Percentiles rank a stretch among this genome's conserved stretches.
These are phyloP conservation scores for Naganishia sp. DNA, from an alignment of 1,284 basidiomycete genomes.

Conservation along the genomic window DNA sequence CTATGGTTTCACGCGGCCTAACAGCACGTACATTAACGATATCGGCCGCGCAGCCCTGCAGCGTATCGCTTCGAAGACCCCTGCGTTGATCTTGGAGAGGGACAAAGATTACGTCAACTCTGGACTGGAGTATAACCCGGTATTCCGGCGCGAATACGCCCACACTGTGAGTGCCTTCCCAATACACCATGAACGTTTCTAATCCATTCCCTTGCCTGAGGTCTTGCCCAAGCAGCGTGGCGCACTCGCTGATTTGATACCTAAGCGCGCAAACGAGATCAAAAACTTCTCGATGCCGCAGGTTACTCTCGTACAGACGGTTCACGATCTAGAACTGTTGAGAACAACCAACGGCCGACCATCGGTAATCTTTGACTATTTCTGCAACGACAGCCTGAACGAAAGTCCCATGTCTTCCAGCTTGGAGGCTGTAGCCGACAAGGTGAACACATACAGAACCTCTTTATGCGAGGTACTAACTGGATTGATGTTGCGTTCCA, in stretches of 20 bases:
- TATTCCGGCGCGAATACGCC: conserved; percentile 84
- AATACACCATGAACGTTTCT: neutral
- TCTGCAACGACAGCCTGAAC: conserved; percentile 84
- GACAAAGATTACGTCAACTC: conserved; percentile 82
- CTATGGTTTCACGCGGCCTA: conserved; percentile 66
- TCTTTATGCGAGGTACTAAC: neutral
- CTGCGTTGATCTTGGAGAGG: conserved; percentile 77
- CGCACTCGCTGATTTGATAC: conserved; percentile 66
- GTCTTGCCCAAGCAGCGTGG: conserved; percentile 69
- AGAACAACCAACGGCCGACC: conserved; percentile 77
- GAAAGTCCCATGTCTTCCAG: conserved; percentile 65
- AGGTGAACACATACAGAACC: conserved; percentile 57
- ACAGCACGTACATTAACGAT: conserved; percentile 61
- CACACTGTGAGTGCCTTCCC: conserved; percentile 62
- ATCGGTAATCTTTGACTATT: conserved; percentile 83
- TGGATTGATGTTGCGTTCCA: conserved; percentile 35
- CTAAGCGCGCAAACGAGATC: conserved; percentile 70
- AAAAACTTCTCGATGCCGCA: conserved; percentile 77
- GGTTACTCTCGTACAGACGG: conserved; percentile 80
- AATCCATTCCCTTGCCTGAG: conserved; percentile 50
- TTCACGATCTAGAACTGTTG: conserved; percentile 87
- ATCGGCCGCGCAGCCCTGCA: conserved; percentile 75
- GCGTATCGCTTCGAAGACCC: conserved; percentile 84
- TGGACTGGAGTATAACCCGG: conserved; percentile 90
- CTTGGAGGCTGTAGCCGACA: conserved; percentile 84